Conservation (phyloP, 2,329 filamentous ascomycete species). For the Botrytis medusae region DNA sequence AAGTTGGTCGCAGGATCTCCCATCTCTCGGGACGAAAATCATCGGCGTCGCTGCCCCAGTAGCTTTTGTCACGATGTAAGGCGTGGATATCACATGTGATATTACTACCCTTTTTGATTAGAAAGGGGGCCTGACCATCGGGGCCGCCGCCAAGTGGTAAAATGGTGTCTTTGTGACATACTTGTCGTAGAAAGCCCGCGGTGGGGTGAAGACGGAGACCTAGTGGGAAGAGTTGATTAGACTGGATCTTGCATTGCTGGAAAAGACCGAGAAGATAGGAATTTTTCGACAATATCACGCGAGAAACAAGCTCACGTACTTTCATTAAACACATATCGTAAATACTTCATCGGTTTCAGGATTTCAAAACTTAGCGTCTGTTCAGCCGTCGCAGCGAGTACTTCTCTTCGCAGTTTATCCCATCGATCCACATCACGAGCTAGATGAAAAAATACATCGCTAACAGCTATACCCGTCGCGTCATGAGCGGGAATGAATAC, state of each 20-base stretch:
- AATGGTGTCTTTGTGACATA: not conserved
- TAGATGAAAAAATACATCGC: conserved; percentile 12
- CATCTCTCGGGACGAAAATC: not conserved
- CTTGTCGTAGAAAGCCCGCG: not conserved
- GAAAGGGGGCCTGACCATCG: not conserved
- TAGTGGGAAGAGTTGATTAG: not conserved
- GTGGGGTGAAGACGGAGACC: not conserved
- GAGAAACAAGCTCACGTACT: not conserved
- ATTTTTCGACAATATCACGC: not conserved
- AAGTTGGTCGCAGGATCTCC: not conserved
- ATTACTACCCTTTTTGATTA: not conserved
- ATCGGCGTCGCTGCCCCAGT: conserved; percentile 42
- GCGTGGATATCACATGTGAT: not conserved
- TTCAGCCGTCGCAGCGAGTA: not conserved
- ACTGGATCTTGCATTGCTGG: not conserved
- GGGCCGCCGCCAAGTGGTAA: not conserved
- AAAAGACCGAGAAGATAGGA: not conserved
- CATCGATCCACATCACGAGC: not conserved
- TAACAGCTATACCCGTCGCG: not conserved
- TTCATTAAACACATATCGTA: not conserved
- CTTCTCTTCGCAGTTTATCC: not conserved
- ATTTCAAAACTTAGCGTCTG: not conserved
- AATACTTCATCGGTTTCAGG: not conserved
- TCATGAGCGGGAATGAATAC: not conserved
- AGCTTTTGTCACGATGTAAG: not conserved